Evolutionary conservation across 2,329 filamentous ascomycete genomes (phyloP).

Genomic region (Stagonosporopsis cucurbitacearum): DNA sequence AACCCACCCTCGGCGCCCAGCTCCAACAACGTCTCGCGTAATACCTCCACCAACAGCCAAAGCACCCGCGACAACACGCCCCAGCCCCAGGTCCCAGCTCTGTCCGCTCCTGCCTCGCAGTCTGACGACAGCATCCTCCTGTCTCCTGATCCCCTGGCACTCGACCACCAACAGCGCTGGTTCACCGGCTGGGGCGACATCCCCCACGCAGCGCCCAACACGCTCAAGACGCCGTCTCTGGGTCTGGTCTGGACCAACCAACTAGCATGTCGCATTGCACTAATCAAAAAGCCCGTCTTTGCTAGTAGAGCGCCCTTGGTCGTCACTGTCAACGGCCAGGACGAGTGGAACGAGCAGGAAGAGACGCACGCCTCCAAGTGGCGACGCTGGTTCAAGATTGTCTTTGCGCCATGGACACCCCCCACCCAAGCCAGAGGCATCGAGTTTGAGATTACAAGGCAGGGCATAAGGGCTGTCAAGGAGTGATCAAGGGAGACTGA

Average conservation of each 20-base stretch:
- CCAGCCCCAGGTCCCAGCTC: slow-evolving; percentile 18
- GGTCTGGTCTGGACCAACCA: slow-evolving; percentile 93
- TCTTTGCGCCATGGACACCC: slow-evolving; percentile 80
- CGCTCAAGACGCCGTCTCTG: slow-evolving; percentile 80
- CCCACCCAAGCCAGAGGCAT: slow-evolving; percentile 61
- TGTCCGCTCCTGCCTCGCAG: slow-evolving; percentile 21
- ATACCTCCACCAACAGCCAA: slow-evolving; percentile 39
- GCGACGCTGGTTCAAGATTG: slow-evolving; percentile 83
- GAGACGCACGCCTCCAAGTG: slow-evolving; percentile 62
- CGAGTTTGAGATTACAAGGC: slow-evolving; percentile 71
- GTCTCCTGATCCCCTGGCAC: slow-evolving; percentile 65
- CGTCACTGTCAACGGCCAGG: slow-evolving; percentile 44
- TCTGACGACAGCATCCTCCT: slow-evolving; percentile 37
- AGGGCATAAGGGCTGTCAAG: slow-evolving; percentile 36
- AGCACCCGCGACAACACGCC: slow-evolving; percentile 23
- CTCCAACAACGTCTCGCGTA: slow-evolving; percentile 38
- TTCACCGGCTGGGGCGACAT: slow-evolving; percentile 92
- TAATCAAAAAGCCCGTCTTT: slow-evolving; percentile 73
- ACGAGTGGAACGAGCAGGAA: slow-evolving; percentile 49
- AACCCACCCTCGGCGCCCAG: slow-evolving; percentile 26
- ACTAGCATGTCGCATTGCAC: slow-evolving; percentile 79
- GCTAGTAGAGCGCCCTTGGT: slow-evolving; percentile 29
- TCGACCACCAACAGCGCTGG: slow-evolving; percentile 92
- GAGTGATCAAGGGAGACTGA: no score
- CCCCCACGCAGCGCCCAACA: slow-evolving; percentile 39